Base-by-base conservation (phyloP, 176 grass and related monocot genomes). In the Neostapfia colusana region DNA sequence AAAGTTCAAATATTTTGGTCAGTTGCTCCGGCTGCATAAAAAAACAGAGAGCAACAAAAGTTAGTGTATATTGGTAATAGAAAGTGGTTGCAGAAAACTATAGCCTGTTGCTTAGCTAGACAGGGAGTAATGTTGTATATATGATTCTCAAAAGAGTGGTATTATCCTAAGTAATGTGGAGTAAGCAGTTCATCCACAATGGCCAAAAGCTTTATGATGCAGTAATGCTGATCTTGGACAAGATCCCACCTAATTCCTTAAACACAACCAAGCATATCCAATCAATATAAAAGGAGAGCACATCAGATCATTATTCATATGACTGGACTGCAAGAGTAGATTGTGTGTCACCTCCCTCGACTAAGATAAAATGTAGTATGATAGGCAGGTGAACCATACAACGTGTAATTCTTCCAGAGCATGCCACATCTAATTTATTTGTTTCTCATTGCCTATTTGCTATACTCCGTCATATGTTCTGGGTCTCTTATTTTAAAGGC, bases 1-100 rank as follows among this genome's bases (percentile, higher is more conserved):
- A 97, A 36, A 93, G 82, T 66, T 97, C 94, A 83, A 89, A 97
- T 83, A 91, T 93, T 79, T 89, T 97, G 51, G 45, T 88, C 31
- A 93, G 84, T 45, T 97, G 94, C 82, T 97, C 91, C 6, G 89
- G 86, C 91, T 93, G 81, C 49, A 86, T 27, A 34, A 72, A 18
- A 74, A 63, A 45, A 59, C 2, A 72, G 38, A 69, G 28, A 67
- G 7, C 15, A 11, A 74, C 4, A 60, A 12, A 12, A 15, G 38
- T 80, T 63, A 13, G 23, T 21, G 53, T 24, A 67, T 10, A 49
- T 0, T 26, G 0, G 2, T 14, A 34, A n/a, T 51, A 31, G 20
- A 72, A 72, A 80, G 65, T 37, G 27, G 44, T 71, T 28, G 23
- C 34, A 57, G 27, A 71, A 31, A 31, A 31, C 31, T 31, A 31